Base-by-base conservation (phyloP, 2,329 filamentous ascomycete species). In the Hymenoscyphus occultus region DNA sequence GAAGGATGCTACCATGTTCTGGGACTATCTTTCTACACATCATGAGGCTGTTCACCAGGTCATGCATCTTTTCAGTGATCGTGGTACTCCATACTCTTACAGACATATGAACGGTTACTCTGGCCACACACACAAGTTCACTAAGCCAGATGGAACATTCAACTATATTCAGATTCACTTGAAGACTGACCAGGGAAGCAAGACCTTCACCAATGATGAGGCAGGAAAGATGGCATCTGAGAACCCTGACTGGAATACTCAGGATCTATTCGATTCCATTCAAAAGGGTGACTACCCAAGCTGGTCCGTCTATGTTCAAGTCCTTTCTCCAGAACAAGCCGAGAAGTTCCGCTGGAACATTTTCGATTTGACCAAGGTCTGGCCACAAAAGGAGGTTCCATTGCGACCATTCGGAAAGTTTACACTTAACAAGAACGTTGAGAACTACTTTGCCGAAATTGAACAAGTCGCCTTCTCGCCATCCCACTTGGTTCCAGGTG, bases 381-480 rank as follows among this genome's bases (percentile, higher is more conserved):
- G 87, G 87, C 87, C 87, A 2, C 84, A 89, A 65, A 78, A 76
- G 28, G 81, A 88, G 58, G 84, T 87, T 35, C 88, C 88, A 1
- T 78, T 89, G 13, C 80, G 84, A 19, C 82, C 80, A 57, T 80
- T 91, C 62, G 88, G 87, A 59, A 82, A 82, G 65, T 76, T 91
- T 65, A 88, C 84, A 0, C 81, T 91, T 31, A 89, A 89, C 77
- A 80, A 81, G 74, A 90, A 90, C 73, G 79, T 71, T 77, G 76
- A 83, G 74, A 86, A 86, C 74, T 86, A 86, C 75, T 86, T 86
- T 68, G 83, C 83, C 68, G 85, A 90, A 71, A 88, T 90, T 60
- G 88, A 91, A 78, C 88, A 90, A 74, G 82, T 85, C 19, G 86
- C 87, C 1, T 91, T 90, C 81, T 87, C 83, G 66, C 88, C 89